Percentiles rank a stretch among this genome's conserved stretches.
Conservation (phyloP, 371 early-diverging fungal genomes). For the Mucor saturninus region DNA sequence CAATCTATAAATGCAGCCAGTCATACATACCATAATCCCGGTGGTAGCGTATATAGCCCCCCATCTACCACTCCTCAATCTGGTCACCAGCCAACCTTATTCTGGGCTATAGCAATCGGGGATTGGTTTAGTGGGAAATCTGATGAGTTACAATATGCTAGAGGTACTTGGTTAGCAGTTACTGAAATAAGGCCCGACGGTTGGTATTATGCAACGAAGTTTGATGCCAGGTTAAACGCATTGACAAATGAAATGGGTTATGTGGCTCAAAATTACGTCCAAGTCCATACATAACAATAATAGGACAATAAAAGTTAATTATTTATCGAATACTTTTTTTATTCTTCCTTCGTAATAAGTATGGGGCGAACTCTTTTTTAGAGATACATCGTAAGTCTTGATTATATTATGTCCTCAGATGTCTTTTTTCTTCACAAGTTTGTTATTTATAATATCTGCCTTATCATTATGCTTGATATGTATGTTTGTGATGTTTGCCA, state of each 20-base stretch:
- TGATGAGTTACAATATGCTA: constrained; percentile 78
- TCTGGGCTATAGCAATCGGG: constrained; percentile 74
- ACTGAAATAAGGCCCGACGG: constrained; percentile 61
- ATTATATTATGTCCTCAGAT: too few species aligned
- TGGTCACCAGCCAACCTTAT: constrained; percentile 11
- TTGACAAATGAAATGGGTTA: constrained; percentile 38
- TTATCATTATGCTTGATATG: too few species aligned
- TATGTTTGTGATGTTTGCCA: too few species aligned
- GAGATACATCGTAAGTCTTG: too few species aligned
- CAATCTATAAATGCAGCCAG: not conserved
- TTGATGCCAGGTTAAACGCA: constrained; percentile 39
- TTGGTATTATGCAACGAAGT: constrained; percentile 80
- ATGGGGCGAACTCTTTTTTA: too few species aligned
- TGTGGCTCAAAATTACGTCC: constrained; percentile 37
- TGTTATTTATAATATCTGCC: too few species aligned
- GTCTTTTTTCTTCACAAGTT: too few species aligned
- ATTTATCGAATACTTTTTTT: too few species aligned
- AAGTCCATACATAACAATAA: constrained; percentile 8
- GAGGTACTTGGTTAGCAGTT: constrained; percentile 77
- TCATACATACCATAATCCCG: not conserved
- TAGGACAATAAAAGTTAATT: too few species aligned
- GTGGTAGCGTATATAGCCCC: not conserved
- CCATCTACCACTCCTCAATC: not conserved
- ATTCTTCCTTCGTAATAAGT: too few species aligned
- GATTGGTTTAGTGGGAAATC: constrained; percentile 81